These are phyloP conservation scores for Ambrosiella xylebori DNA, from an alignment of 2,329 filamentous ascomycete species.

Conservation along the genomic window DNA sequence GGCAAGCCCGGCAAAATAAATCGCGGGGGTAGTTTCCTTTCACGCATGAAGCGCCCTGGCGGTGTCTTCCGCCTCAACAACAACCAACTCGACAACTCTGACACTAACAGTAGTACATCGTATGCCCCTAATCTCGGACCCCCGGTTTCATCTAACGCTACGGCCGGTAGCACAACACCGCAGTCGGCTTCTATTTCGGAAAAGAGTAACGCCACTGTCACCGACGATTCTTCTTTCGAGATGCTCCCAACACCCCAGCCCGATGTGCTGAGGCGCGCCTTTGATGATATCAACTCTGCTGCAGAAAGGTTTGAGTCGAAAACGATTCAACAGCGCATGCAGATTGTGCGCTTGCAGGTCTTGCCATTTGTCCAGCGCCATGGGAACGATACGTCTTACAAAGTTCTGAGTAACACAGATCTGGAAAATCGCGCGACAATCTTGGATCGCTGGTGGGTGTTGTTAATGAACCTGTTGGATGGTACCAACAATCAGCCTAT, in stretches of 20 bases:
- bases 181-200: constrained; percentile 24
- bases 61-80: constrained; percentile 25
- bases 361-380: constrained; percentile 63
- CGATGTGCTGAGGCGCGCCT: constrained; percentile 38
- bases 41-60: constrained; percentile 30
- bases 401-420: constrained; percentile 54
- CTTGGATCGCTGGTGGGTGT: constrained; percentile 81
- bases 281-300: constrained; percentile 35
- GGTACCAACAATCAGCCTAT: constrained; percentile 48
- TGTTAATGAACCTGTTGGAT: constrained; percentile 64
- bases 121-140: constrained; percentile 29
- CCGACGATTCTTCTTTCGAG: constrained; percentile 30
- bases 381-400: constrained; percentile 47
- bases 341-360: constrained; percentile 52
- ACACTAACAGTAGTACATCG: constrained; percentile 28
- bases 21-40: constrained; percentile 25
- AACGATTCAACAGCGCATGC: constrained; percentile 45
- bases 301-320: constrained; percentile 49
- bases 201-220: constrained; percentile 21
- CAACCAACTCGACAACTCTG: constrained; percentile 21
- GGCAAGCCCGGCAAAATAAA: constrained; percentile 22
- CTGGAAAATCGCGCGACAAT: constrained; percentile 64
- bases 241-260: constrained; percentile 24
- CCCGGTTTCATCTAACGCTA: constrained; percentile 20
- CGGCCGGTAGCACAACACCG: constrained; percentile 21